Evolutionary conservation across 306 rosid genomes (phyloP), one percentile per base, ranked within the genome.

Genomic region (Ormosia emarginata): DNA sequence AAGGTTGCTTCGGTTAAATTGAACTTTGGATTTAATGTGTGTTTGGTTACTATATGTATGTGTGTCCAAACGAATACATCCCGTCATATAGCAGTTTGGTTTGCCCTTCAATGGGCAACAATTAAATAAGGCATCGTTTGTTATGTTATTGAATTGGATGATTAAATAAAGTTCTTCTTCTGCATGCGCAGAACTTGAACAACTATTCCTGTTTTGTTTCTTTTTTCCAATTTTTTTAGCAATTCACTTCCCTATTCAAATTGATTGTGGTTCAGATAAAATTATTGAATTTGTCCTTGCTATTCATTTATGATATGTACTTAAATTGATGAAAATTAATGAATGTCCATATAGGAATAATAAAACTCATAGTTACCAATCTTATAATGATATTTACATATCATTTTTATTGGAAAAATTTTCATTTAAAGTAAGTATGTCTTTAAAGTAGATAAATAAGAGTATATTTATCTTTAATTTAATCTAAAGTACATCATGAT

Each of bases 91-190:
- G 57, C 57, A 14, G 17, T n/a, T 52, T 52, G 24, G 8, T 52
- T 52, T 52, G 24, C 15, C 36, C 6, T 73, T 55, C 0, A 73
- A 55, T 55, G 79, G 79, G 37, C 24, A 56, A 72, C 18, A 52
- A 39, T 58, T 40, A 33, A 76, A 76, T 75, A 76, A 76, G 46
- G 11, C 69, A 24, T 15, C 18, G 55, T 46, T 62, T 63, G 36
- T 62, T 62, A 44, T 76, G 36, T 46, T 34, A 6, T 10, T 59
- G 33, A 30, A 43, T 33, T 34, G 46, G 50, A 33, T 47, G 34
- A 62, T 46, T 76, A 4, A 76, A 76, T 46, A 76, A 76, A n/a
- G 8, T 58, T 63, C 63, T 47, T 52, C 81, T 41, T 63, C 52
- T 47, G 73, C 73, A 10, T 0, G 33, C 2, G 37, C 73, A 17